Evolutionary conservation across 1,284 basidiomycete genomes (phyloP).

Genomic region (Uromyces viciae-fabae): DNA sequence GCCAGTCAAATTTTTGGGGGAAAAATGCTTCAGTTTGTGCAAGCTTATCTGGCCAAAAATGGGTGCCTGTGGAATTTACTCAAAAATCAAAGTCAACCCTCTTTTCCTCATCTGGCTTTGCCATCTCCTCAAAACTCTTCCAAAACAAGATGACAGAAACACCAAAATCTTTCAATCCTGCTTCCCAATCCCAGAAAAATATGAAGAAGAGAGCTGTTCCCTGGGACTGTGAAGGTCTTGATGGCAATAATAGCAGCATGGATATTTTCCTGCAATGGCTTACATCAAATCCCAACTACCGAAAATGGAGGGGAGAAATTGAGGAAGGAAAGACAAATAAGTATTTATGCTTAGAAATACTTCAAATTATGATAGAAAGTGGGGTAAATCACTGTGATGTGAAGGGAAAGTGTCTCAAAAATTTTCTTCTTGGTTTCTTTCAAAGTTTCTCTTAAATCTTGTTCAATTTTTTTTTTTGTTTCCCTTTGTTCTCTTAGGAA

Average conservation of each 20-base stretch:
- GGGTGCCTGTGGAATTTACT: background rate
- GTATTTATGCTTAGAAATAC: background rate
- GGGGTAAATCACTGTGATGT: background rate
- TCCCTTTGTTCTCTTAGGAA: background rate
- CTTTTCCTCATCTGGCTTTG: background rate
- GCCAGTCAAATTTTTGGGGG: conserved; percentile 3
- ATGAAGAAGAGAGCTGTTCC: background rate
- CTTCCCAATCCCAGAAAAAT: background rate
- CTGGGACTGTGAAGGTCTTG: background rate
- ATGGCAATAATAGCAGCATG: background rate
- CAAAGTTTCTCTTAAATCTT: background rate
- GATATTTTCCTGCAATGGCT: background rate
- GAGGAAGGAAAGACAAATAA: background rate
- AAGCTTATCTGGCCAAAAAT: background rate
- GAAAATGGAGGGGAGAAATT: background rate
- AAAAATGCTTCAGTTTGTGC: background rate
- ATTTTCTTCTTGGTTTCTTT: no score
- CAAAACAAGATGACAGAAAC: background rate
- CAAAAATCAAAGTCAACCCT: background rate
- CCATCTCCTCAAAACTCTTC: background rate
- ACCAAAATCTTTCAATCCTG: background rate
- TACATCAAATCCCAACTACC: background rate
- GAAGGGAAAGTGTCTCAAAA: background rate
- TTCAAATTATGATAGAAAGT: background rate
- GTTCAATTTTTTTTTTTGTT: background rate